These are phyloP conservation scores for Tuber indicum DNA, from an alignment of 495 filamentous ascomycete genomes.

Conservation along the genomic window DNA sequence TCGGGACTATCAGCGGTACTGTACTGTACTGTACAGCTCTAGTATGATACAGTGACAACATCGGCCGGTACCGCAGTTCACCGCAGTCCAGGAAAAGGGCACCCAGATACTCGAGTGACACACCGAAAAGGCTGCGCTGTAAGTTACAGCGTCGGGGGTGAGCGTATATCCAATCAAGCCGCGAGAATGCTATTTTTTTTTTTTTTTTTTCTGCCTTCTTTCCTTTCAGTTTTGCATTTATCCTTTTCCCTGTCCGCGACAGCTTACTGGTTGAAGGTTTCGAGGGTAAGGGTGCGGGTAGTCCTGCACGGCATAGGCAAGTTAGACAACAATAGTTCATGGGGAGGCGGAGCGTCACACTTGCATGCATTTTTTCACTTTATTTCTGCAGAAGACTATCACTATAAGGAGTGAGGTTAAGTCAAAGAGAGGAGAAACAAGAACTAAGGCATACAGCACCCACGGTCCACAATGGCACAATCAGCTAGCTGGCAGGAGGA, in stretches of 20 bases:
- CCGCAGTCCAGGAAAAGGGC: not conserved
- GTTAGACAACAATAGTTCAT: not conserved
- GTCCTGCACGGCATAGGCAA: not conserved
- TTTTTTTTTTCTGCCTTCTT: slow-evolving; percentile 2
- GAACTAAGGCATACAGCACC: not conserved
- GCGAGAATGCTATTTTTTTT: not conserved
- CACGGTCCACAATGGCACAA: not conserved
- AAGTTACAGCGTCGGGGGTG: not conserved
- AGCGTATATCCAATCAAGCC: not conserved
- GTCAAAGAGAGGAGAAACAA: not conserved
- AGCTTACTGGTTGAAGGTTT: not conserved
- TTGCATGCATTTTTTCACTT: not conserved
- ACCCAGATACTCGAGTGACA: not conserved
- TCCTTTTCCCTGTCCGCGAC: not conserved
- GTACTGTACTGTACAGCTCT: no score
- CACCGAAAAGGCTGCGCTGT: not conserved
- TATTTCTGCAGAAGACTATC: not conserved
- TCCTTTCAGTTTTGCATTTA: not conserved
- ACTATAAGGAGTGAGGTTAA: not conserved
- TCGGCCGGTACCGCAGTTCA: not conserved
- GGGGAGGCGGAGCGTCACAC: not conserved
- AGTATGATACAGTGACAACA: not conserved
- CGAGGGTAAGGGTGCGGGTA: slow-evolving; percentile 3
- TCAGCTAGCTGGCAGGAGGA: not conserved
- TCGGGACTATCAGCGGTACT: no score